Base-by-base conservation (phyloP, 139 green algal species). In the Auxenochlorella pyrenoidosa region DNA sequence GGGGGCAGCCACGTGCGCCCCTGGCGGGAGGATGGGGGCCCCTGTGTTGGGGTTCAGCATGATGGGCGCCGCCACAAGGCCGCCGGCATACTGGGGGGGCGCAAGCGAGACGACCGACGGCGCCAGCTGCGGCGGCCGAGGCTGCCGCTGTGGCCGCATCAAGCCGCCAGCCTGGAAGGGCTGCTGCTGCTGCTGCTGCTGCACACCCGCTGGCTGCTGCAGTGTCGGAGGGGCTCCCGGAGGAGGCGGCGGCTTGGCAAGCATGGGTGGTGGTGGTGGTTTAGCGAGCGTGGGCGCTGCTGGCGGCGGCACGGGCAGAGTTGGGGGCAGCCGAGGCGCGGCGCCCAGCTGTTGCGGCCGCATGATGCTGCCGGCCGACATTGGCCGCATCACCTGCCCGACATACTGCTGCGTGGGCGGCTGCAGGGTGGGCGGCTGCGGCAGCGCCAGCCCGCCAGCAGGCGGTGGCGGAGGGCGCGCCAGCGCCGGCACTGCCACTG, bases 261-360 rank as follows among this genome's bases (percentile, higher is more conserved):
- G 44, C 47, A 12, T 63, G 54, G 54, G 54, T 60, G 60, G 80
- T 16, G 80, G 80, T 63, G 44, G 34, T 26, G n/a, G 78, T 19
- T 22, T 71, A 0, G 47, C 6, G 18, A 70, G 47, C 13, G 22
- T 5, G 26, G 75, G 75, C 30, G 30, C n/a, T 26, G 75, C 28
- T 1, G 15, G 51, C 34, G 32, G 51, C 32, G 77, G 30, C 22
- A 51, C 30, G 10, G 32, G 77, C 44, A 68, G 44, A 12, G 34
- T 51, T 10, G 78, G 43, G 28, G 41, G 78, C 78, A 26, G 41
- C 5, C 30, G 47, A 18, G 40, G 72, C 68, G 28, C n/a, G 15
- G 24, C 60, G 1, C 65, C 65, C 68, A 87, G 70, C 71, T 87
- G 83, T 54, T 82, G 83, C 51, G 83, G 66, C 44, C 51, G 83